A percentile compares a stretch with the other conserved stretches of the same genome.
Conservation (phyloP, 1,284 basidiomycete species). For the Moniliophthora roreri region DNA sequence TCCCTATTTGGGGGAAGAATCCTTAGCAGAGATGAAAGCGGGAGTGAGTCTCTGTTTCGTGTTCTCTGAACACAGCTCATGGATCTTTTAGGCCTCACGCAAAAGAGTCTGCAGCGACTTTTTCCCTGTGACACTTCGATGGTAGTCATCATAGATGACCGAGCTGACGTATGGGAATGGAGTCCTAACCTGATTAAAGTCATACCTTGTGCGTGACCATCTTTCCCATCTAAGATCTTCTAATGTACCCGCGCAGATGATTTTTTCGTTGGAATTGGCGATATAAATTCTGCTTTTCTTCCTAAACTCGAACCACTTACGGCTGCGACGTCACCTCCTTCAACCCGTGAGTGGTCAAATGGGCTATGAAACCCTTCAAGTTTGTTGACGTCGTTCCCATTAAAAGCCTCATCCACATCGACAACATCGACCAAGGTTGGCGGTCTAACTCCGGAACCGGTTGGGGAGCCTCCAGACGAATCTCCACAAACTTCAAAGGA, state of each 20-base stretch:
- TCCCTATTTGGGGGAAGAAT: slow-evolving; percentile 87
- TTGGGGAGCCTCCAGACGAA: slow-evolving; percentile 44
- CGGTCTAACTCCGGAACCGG: slow-evolving; percentile 26
- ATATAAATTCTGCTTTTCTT: slow-evolving; percentile 94
- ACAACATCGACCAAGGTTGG: slow-evolving; percentile 22
- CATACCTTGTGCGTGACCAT: slow-evolving; percentile 76
- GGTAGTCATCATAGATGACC: slow-evolving; percentile 99
- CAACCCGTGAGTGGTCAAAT: not conserved
- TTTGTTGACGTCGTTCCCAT: not conserved
- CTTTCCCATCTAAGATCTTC: slow-evolving; percentile 8
- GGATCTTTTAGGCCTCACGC: slow-evolving; percentile 63
- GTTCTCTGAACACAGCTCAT: slow-evolving; percentile 10
- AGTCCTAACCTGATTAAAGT: slow-evolving; percentile 96
- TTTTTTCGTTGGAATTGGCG: slow-evolving; percentile 98
- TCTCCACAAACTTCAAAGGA: slow-evolving; percentile 38
- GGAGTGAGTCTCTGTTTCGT: slow-evolving; percentile 58
- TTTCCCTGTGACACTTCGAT: slow-evolving; percentile 98
- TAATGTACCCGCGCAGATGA: slow-evolving; percentile 61
- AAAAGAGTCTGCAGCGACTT: slow-evolving; percentile 88
- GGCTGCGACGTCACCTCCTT: slow-evolving; percentile 25
- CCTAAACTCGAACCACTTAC: slow-evolving; percentile 69
- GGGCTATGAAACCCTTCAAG: not conserved
- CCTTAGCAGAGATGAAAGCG: slow-evolving; percentile 92
- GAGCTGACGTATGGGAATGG: slow-evolving; percentile 97
- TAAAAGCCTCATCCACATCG: slow-evolving; percentile 20